These are phyloP conservation scores for Saccharomyces hybrid DNA, from an alignment of 1,139 yeast genomes.

Conservation along the genomic window DNA sequence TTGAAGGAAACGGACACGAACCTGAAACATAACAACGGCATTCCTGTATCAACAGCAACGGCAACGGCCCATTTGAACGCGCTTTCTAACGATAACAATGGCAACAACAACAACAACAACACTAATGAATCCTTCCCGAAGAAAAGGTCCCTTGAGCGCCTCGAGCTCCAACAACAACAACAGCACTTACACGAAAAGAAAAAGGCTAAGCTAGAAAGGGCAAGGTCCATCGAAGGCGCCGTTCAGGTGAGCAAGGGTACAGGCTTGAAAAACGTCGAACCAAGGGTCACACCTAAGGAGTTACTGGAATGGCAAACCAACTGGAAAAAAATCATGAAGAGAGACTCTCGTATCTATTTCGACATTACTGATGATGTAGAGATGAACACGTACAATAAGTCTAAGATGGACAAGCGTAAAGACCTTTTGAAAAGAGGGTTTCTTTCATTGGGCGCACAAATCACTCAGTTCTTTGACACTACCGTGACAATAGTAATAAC, in stretches of 20 bases:
- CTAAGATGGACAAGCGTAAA: conserved; percentile 49
- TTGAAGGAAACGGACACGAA: conserved; percentile 31
- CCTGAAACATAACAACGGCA: conserved; percentile 10
- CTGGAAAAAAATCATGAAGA: conserved; percentile 71
- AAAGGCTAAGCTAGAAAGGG: conserved; percentile 19
- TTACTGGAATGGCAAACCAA: conserved; percentile 68
- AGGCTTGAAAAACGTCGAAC: conserved; percentile 15
- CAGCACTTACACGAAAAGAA: conserved; percentile 10
- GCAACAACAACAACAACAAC: conserved; percentile 6
- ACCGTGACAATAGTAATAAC: conserved; percentile 79
- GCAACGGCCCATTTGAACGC: conserved; percentile 5
- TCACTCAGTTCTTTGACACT: conserved; percentile 69
- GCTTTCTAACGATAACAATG: conserved; percentile 5
- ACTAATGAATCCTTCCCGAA: conserved; percentile 8
- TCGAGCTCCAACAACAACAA: conserved; percentile 16
- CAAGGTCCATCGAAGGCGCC: conserved; percentile 31
- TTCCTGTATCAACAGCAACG: conserved; percentile 2
- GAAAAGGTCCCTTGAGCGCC: conserved; percentile 19
- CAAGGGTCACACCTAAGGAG: conserved; percentile 36
- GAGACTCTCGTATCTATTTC: conserved; percentile 65
- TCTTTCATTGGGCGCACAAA: conserved; percentile 49
- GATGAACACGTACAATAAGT: conserved; percentile 33
- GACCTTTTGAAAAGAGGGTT: conserved; percentile 42
- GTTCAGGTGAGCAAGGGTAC: conserved; percentile 21
- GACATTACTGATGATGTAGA: conserved; percentile 57